phyloP scores from a whole-genome alignment of 192 early-diverging fungal species.

The Coemansia sp. region DNA sequence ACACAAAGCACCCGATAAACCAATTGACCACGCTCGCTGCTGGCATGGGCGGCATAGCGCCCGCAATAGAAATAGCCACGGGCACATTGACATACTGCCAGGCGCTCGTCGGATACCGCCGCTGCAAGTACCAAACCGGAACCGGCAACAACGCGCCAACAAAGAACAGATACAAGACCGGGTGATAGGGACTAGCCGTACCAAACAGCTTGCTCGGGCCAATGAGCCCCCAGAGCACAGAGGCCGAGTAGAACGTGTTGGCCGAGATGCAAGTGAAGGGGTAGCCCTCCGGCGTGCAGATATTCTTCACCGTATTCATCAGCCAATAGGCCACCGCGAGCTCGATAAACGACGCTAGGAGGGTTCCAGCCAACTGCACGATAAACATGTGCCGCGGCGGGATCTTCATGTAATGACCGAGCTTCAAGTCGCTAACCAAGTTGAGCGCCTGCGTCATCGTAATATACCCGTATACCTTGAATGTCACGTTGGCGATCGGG shows the following conservation, averaged over 20 bases:
- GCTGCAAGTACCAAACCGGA: constrained; percentile 66
- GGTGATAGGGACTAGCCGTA: constrained; percentile 56
- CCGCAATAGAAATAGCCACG: constrained; percentile 63
- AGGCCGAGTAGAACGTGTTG: constrained; percentile 67
- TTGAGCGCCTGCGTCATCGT: constrained; percentile 75
- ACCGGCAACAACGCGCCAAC: constrained; percentile 68
- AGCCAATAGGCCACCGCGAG: constrained; percentile 68
- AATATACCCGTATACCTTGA: constrained; percentile 84
- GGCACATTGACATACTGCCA: constrained; percentile 66
- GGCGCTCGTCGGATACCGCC: constrained; percentile 61
- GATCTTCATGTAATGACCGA: constrained; percentile 84
- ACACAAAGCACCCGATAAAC: constrained; percentile 65
- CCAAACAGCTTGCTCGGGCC: constrained; percentile 71
- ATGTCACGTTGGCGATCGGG: constrained; percentile 78
- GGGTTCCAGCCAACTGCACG: constrained; percentile 69
- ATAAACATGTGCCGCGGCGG: constrained; percentile 80
- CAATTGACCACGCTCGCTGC: constrained; percentile 69
- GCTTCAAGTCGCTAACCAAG: constrained; percentile 67
- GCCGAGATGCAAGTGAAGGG: constrained; percentile 65
- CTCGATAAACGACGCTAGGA: constrained; percentile 67
- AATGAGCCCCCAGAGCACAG: constrained; percentile 78
- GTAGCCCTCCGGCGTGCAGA: constrained; percentile 62
- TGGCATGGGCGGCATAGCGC: constrained; percentile 61
- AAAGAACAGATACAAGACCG: constrained; percentile 55
- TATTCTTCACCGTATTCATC: constrained; percentile 59